phyloP scores from a whole-genome alignment of 1,284 basidiomycete species.

The Anthracocystis walkeri region DNA sequence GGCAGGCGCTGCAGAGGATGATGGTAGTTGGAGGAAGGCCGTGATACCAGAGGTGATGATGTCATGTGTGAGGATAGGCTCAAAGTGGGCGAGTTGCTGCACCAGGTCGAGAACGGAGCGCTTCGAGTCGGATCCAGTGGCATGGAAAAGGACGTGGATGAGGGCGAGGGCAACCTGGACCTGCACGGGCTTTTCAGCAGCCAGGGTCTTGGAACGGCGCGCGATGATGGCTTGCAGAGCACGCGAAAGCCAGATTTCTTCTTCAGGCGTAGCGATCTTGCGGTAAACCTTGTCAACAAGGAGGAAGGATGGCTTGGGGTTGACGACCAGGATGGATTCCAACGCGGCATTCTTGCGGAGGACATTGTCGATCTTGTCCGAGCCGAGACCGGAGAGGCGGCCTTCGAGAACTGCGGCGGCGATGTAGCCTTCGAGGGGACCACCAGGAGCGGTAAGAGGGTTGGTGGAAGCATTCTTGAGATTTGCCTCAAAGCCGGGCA shows the following conservation, averaged over 20 bases:
- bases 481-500: conserved; percentile 59
- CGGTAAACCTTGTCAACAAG: conserved; percentile 64
- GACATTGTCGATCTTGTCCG: conserved; percentile 44
- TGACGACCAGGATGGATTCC: conserved; percentile 44
- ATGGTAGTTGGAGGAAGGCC: conserved; percentile 37
- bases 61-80: conserved; percentile 45
- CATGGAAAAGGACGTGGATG: conserved; percentile 51
- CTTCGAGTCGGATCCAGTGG: conserved; percentile 33
- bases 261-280: conserved; percentile 52
- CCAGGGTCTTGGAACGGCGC: conserved; percentile 16
- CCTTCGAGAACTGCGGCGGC: conserved; percentile 55
- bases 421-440: conserved; percentile 64
- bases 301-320: conserved; percentile 66
- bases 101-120: conserved; percentile 28
- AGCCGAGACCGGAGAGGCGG: conserved; percentile 34
- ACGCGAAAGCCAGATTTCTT: conserved; percentile 58
- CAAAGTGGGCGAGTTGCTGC: conserved; percentile 20
- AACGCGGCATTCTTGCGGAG: conserved; percentile 45
- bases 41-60: conserved; percentile 45
- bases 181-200: conserved; percentile 39
- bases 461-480: conserved; percentile 60
- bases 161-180: conserved; percentile 45
- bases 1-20: not conserved
- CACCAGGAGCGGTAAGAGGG: conserved; percentile 58
- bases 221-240: conserved; percentile 44